Evolutionary conservation across 2,329 filamentous ascomycete genomes (phyloP).

Genomic region (Nemania sp.): DNA sequence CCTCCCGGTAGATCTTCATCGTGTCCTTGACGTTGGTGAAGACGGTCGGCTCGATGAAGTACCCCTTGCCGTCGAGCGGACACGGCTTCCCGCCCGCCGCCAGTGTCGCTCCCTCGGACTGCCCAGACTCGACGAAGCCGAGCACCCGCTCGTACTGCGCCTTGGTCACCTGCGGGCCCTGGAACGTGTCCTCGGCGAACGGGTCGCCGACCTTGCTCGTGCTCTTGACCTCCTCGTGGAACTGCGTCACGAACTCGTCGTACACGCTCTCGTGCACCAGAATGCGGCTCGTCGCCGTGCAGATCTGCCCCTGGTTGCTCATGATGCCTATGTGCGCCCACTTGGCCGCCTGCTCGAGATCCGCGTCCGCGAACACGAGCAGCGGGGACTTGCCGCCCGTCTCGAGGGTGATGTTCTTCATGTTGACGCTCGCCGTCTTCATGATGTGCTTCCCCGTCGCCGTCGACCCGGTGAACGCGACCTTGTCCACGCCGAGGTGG

Average conservation of each 20-base stretch:
- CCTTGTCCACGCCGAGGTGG: constrained; percentile 73
- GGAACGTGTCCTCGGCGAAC: constrained; percentile 70
- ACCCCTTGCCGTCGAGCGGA: constrained; percentile 48
- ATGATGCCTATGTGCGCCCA: constrained; percentile 56
- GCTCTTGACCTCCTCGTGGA: constrained; percentile 62
- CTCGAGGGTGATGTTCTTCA: constrained; percentile 70
- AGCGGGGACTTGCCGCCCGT: constrained; percentile 70
- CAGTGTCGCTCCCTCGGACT: constrained; percentile 71
- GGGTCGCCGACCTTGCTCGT: constrained; percentile 71
- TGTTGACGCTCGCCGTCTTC: constrained; percentile 70
- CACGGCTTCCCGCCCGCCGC: constrained; percentile 59
- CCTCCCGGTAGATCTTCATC: constrained; percentile 53
- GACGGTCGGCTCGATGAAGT: constrained; percentile 52
- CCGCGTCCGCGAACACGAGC: constrained; percentile 67
- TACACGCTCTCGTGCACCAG: constrained; percentile 65
- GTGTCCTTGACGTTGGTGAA: constrained; percentile 48
- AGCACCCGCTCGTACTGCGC: constrained; percentile 72
- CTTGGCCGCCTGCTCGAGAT: constrained; percentile 70
- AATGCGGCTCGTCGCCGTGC: constrained; percentile 67
- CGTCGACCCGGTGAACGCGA: constrained; percentile 80
- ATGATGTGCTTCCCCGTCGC: constrained; percentile 74
- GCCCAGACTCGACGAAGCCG: constrained; percentile 70
- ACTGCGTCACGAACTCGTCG: constrained; percentile 66
- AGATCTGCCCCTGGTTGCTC: constrained; percentile 68
- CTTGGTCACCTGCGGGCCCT: constrained; percentile 75